Percentiles rank a stretch among this genome's conserved stretches.
Conservation (phyloP, 108 stramenopile species). For the Cyclotella atomus region DNA sequence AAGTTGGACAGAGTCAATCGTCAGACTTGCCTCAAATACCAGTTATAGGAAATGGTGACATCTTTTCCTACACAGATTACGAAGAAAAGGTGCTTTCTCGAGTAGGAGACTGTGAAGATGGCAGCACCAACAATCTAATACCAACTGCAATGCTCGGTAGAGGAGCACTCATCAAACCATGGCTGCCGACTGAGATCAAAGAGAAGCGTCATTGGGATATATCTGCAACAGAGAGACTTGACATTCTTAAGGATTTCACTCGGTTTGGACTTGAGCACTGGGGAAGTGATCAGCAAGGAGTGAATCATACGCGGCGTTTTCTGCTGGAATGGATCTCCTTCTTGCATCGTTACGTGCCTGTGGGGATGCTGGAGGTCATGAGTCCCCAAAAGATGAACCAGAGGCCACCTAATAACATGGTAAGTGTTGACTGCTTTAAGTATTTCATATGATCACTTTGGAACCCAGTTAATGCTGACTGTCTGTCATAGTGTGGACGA, state of each 20-base stretch:
- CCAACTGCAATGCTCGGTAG: constrained; percentile 95
- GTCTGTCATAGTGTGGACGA: constrained; percentile 57
- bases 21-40: constrained; percentile 69
- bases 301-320: constrained; percentile 94
- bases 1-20: constrained; percentile 78
- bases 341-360: constrained; percentile 94
- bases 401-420: constrained; percentile 82
- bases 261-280: constrained; percentile 97
- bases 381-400: constrained; percentile 97
- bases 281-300: constrained; percentile 96
- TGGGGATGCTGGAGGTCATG: constrained; percentile 86
- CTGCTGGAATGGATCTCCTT: constrained; percentile 98
- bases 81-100: constrained; percentile 68
- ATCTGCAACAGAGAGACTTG: constrained; percentile 90
- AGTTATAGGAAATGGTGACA: constrained; percentile 98
- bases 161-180: constrained; percentile 98
- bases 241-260: constrained; percentile 92
- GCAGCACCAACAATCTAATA: constrained; percentile 50
- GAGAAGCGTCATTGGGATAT: constrained; percentile 95
- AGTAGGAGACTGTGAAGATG: constrained; percentile 34
- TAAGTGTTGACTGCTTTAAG: constrained; percentile 7
- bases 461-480: neutral
- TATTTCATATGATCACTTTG: neutral
- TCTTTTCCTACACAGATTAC: constrained; percentile 90
- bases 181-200: constrained; percentile 98